Evolutionary conservation across 805 yeast genomes (phyloP), one percentile per base, ranked within the genome.

Genomic region (Phaffomyces antillensis): DNA sequence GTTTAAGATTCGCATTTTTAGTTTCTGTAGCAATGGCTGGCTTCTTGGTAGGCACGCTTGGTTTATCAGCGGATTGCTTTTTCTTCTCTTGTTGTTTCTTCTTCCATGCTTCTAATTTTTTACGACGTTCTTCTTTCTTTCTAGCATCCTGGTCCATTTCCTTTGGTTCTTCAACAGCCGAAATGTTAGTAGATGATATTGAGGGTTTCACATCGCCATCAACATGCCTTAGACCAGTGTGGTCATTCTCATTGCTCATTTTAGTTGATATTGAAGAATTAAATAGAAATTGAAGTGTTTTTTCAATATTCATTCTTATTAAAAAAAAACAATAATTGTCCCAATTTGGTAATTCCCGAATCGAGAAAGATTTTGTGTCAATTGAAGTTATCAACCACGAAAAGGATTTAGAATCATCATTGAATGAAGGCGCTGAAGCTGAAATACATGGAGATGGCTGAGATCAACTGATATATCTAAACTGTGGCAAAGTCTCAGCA

Each of bases 81-180:
- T 52, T 62, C 42, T 50, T 37, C 43, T 51, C 59, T 23, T 51
- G 54, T 45, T 64, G 67, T 51, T 66, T 70, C 62, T 59, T 65
- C 58, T 75, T 76, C 82, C 83, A 78, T 24, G 75, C 77, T 45
- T 72, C 76, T 0, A 76, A 55, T 46, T 72, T 66, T 48, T 61
- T 59, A 37, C 65, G 67, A 37, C 73, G 63, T 36, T 61, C 64
- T 23, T 45, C 50, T 42, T 52, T 54, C 50, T 53, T 55, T 13
- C 33, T 39, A 12, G 44, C 44, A 24, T 42, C 44, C 24, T 4
- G n/a, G 25, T 42, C 35, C 23, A 25, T 13, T 23, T 11, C 40
- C 11, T 28, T 18, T 4, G 13, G 3, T 11, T 23, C 34, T 17
- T 49, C 58, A 15, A 32, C 37, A 26, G 26, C 51, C 18, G 37